phyloP scores from a whole-genome alignment of 78 protist genomes.

The Dictyostelium citrinum region DNA sequence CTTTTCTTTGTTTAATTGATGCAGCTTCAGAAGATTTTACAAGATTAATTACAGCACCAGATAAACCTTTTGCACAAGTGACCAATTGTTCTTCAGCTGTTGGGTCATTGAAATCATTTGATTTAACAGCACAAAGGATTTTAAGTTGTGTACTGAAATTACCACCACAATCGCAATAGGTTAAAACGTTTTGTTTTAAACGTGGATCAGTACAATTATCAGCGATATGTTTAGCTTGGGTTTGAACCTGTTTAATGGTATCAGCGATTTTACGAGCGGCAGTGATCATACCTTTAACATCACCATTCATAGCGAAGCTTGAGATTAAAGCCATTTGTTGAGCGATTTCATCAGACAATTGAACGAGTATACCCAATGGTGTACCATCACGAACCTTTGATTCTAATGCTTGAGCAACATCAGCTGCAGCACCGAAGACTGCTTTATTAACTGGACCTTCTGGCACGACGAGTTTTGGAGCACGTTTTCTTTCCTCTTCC shows the following conservation, averaged over 20 bases:
- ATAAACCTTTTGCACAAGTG: constrained; percentile 69
- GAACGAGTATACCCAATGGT: constrained; percentile 55
- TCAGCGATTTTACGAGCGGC: constrained; percentile 74
- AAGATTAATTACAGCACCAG: constrained; percentile 55
- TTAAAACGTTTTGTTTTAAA: constrained; percentile 50
- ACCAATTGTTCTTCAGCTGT: constrained; percentile 73
- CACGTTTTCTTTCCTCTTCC: constrained; percentile 5
- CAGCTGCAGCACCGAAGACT: constrained; percentile 56
- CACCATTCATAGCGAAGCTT: constrained; percentile 60
- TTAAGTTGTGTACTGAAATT: constrained; percentile 62
- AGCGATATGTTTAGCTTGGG: constrained; percentile 47
- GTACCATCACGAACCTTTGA: constrained; percentile 65
- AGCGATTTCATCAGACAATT: constrained; percentile 63
- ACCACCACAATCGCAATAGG: constrained; percentile 75
- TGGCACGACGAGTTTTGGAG: constrained; percentile 38
- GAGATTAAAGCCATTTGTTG: constrained; percentile 51
- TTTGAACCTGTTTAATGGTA: constrained; percentile 30
- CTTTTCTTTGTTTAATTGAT: background rate
- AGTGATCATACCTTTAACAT: constrained; percentile 73
- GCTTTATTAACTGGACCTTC: constrained; percentile 79
- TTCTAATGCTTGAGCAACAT: constrained; percentile 47
- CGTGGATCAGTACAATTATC: constrained; percentile 63
- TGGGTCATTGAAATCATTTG: constrained; percentile 17
- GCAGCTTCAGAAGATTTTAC: constrained; percentile 73
- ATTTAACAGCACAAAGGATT: constrained; percentile 66